phyloP scores from a whole-genome alignment of 805 yeast species.

The Tetrapisispora phaffii region DNA sequence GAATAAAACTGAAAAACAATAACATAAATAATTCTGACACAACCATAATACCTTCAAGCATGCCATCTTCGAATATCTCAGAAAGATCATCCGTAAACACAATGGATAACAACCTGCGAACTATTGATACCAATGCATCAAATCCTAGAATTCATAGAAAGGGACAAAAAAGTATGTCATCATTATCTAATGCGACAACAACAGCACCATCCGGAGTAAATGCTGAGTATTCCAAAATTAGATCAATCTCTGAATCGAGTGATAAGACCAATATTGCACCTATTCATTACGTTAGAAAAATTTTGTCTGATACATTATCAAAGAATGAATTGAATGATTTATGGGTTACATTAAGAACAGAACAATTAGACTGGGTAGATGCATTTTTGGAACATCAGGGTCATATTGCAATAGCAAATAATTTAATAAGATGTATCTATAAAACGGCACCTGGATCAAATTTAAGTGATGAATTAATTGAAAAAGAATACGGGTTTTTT shows the following conservation, averaged over 20 bases:
- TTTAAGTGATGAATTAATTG: conserved; percentile 39
- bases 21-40: not conserved
- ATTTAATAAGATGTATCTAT: conserved; percentile 41
- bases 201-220: not conserved
- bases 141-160: not conserved
- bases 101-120: not conserved
- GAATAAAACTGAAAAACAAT: conserved; percentile 25
- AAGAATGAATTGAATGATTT: conserved; percentile 66
- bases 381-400: conserved; percentile 75
- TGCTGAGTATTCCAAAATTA: conserved; percentile 11
- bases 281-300: conserved; percentile 62
- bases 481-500: conserved; percentile 65
- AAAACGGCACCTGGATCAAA: conserved; percentile 19
- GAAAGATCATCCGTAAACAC: not conserved
- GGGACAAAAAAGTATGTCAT: not conserved
- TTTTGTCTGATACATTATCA: conserved; percentile 61
- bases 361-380: conserved; percentile 74
- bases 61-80: not conserved
- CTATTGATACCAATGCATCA: not conserved
- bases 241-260: conserved; percentile 15
- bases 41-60: not conserved
- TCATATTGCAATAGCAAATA: conserved; percentile 61
- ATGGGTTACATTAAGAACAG: conserved; percentile 88
- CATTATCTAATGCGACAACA: not conserved
- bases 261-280: conserved; percentile 42